Percentiles rank a stretch among this genome's conserved stretches.
Evolutionary conservation across 805 yeast genomes (phyloP).

Genomic region (Metschnikowia hibisci): DNA sequence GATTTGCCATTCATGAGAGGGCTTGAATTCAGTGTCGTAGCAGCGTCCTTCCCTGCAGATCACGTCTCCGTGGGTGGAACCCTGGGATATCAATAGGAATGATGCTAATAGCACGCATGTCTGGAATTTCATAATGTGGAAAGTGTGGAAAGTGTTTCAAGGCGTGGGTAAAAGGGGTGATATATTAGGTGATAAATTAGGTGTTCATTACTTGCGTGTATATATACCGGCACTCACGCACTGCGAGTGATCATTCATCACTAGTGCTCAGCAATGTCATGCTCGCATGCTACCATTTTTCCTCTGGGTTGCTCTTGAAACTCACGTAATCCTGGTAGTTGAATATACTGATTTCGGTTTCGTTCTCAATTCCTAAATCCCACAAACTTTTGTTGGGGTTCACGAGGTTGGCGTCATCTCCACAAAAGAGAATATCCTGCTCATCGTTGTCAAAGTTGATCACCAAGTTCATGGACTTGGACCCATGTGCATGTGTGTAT

Average conservation of each 20-base stretch:
- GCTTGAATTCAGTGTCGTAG: conserved; percentile 60
- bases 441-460: conserved; percentile 81
- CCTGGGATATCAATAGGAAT: neutral
- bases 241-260: neutral
- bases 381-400: conserved; percentile 24
- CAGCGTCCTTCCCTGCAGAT: conserved; percentile 42
- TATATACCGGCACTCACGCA: neutral
- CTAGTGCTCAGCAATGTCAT: neutral
- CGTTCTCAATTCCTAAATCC: conserved; percentile 60
- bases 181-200: neutral
- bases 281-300: conserved; percentile 61
- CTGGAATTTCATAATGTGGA: conserved; percentile 1
- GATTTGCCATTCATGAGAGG: conserved; percentile 65
- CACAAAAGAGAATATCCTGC: conserved; percentile 54
- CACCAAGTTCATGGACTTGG: conserved; percentile 88
- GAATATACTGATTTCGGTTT: conserved; percentile 86
- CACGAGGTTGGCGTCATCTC: conserved; percentile 12
- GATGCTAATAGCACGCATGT: neutral
- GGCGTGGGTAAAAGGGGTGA: neutral
- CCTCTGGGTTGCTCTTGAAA: conserved; percentile 80
- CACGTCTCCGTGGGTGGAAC: neutral
- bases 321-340: conserved; percentile 60
- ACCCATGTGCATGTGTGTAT: conserved; percentile 91
- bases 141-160: neutral
- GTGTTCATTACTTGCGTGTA: conserved; percentile 1